Percentiles rank a stretch among this genome's conserved stretches.
These are phyloP conservation scores for Handroanthus guayacan DNA, from an alignment of 257 asterid genomes.

Conservation along the genomic window DNA sequence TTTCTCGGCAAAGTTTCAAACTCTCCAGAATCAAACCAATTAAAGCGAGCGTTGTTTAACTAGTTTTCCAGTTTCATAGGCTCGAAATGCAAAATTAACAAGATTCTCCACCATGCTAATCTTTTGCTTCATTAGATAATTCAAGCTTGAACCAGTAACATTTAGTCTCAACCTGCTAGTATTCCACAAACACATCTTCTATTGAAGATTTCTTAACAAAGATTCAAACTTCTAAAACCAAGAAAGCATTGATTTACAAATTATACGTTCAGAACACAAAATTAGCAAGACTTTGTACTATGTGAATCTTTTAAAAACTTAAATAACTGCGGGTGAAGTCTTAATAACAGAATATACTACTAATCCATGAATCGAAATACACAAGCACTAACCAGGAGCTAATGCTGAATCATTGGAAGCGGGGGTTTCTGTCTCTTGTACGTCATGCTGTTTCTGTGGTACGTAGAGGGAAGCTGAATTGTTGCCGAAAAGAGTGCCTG, in stretches of 20 bases:
- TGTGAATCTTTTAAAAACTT: not conserved
- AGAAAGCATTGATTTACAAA: conserved; percentile 1
- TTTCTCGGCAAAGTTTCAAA: conserved; percentile 1
- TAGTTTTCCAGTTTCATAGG: not conserved
- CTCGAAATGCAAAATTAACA: conserved; percentile 1
- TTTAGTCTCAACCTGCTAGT: not conserved
- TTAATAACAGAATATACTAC: not conserved
- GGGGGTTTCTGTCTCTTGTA: conserved; percentile 37
- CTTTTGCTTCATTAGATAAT: not conserved
- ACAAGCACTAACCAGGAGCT: conserved; percentile 44
- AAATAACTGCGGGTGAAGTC: conserved; percentile 6
- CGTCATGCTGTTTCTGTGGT: conserved; percentile 39
- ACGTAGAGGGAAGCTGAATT: conserved; percentile 45
- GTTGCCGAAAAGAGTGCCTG: conserved; percentile 76
- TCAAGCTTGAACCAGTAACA: conserved; percentile 10
- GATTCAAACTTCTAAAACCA: conserved; percentile 6
- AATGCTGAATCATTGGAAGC: conserved; percentile 42
- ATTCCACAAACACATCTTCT: conserved; percentile 3
- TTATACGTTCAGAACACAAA: conserved; percentile 6
- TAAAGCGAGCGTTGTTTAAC: too few relatives aligned
- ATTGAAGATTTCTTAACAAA: conserved; percentile 14
- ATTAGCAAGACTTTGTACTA: not conserved
- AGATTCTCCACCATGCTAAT: not conserved
- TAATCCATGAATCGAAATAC: conserved; percentile 19
- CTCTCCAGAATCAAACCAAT: not conserved